These are phyloP conservation scores for Quercus dentata DNA, from an alignment of 306 rosid genomes.

Conservation along the genomic window DNA sequence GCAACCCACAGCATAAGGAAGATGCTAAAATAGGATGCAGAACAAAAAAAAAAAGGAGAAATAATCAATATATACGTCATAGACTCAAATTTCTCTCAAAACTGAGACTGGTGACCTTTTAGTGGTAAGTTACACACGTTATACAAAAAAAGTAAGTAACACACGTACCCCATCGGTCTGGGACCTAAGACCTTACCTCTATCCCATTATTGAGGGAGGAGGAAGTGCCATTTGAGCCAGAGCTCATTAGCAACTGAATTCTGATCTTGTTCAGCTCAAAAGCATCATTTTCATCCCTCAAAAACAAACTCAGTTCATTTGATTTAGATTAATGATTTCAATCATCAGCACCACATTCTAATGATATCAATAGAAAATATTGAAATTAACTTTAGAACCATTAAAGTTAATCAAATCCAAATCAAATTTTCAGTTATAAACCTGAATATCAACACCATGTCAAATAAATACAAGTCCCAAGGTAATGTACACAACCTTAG, in stretches of 20 bases:
- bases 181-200: too few relatives aligned
- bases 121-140: too few relatives aligned
- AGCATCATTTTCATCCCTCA: neutral
- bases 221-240: too few relatives aligned
- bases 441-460: neutral
- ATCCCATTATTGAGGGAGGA: too few relatives aligned
- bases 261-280: neutral
- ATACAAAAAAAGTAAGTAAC: too few relatives aligned
- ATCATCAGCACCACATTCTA: neutral
- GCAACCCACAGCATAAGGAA: neutral
- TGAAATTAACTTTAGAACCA: neutral
- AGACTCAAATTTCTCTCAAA: neutral
- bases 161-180: too few relatives aligned
- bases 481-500: neutral
- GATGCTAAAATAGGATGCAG: neutral
- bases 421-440: neutral
- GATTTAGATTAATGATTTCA: neutral
- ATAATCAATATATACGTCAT: neutral
- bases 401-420: neutral
- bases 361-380: neutral
- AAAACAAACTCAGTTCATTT: neutral
- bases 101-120: neutral
- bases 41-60: neutral
- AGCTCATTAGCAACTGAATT: too few relatives aligned
- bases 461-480: neutral